A percentile compares a stretch with the other conserved stretches of the same genome.
These are phyloP conservation scores for Exophiala phaeomuriformis DNA, from an alignment of 2,329 filamentous ascomycete genomes.

Conservation along the genomic window DNA sequence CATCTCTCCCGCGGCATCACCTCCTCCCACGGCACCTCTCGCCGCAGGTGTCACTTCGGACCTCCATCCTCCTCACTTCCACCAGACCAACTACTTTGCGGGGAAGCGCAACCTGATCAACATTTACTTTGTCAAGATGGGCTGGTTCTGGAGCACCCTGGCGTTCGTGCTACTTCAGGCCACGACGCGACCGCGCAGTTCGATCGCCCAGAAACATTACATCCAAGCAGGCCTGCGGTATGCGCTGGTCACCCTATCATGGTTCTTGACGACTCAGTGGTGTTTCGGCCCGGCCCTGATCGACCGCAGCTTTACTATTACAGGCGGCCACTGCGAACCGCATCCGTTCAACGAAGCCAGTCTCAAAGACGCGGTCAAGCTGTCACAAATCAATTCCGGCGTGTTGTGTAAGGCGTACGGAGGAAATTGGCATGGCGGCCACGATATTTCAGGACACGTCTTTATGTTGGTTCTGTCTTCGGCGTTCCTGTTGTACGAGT, in stretches of 20 bases:
- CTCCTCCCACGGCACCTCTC: constrained; percentile 34
- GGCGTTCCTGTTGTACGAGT: constrained; percentile 73
- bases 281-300: constrained; percentile 87
- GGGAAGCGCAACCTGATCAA: constrained; percentile 92
- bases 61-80: constrained; percentile 24
- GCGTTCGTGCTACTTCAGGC: constrained; percentile 65
- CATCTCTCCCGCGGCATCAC: constrained; percentile 63
- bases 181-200: constrained; percentile 47
- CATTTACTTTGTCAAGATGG: constrained; percentile 83
- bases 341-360: constrained; percentile 13
- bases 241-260: constrained; percentile 63
- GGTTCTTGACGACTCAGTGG: constrained; percentile 91
- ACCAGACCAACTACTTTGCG: constrained; percentile 65
- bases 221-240: constrained; percentile 61
- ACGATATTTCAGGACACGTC: constrained; percentile 93
- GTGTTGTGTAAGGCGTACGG: constrained; percentile 73
- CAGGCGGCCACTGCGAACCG: constrained; percentile 71
- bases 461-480: constrained; percentile 84
- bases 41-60: constrained; percentile 31
- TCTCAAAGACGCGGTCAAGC: constrained; percentile 23
- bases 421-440: constrained; percentile 82
- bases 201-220: constrained; percentile 18
- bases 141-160: constrained; percentile 83
- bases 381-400: constrained; percentile 54
- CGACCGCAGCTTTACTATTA: constrained; percentile 81